A percentile compares a stretch with the other conserved stretches of the same genome.
Evolutionary conservation across 2,329 filamentous ascomycete genomes (phyloP).

Genomic region (Neonectria hederae): DNA sequence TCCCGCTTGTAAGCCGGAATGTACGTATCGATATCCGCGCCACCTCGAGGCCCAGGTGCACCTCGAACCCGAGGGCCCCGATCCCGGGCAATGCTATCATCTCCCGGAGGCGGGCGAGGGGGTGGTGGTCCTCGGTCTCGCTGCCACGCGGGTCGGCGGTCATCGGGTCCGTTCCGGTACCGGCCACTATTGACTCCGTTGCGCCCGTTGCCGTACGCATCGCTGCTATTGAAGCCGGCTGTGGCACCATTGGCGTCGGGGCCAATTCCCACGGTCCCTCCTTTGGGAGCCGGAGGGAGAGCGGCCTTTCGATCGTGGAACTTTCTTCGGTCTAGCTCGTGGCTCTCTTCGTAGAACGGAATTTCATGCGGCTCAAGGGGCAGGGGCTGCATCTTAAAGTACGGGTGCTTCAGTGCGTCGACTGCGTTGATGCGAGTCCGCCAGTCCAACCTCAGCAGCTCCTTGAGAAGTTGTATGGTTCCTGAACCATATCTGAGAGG

Average conservation of each 20-base stretch:
- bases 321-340: slow-evolving; percentile 94
- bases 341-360: slow-evolving; percentile 92
- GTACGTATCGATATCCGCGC: slow-evolving; percentile 59
- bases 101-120: slow-evolving; percentile 51
- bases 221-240: slow-evolving; percentile 60
- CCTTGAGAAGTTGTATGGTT: slow-evolving; percentile 81
- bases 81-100: slow-evolving; percentile 54
- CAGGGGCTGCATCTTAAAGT: slow-evolving; percentile 82
- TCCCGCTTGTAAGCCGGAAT: slow-evolving; percentile 58
- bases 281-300: slow-evolving; percentile 89
- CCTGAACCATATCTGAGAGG: slow-evolving; percentile 68
- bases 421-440: slow-evolving; percentile 88
- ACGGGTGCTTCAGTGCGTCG: slow-evolving; percentile 90
- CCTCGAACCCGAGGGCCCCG: slow-evolving; percentile 45
- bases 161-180: slow-evolving; percentile 54
- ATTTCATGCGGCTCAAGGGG: slow-evolving; percentile 87
- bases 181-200: slow-evolving; percentile 60
- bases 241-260: slow-evolving; percentile 59
- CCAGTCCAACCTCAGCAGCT: slow-evolving; percentile 91
- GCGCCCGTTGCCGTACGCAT: slow-evolving; percentile 57
- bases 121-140: slow-evolving; percentile 63
- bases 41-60: slow-evolving; percentile 42
- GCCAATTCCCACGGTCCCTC: slow-evolving; percentile 86
- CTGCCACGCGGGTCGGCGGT: slow-evolving; percentile 64
- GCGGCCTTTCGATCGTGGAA: slow-evolving; percentile 86